A percentile compares a stretch with the other conserved stretches of the same genome.
phyloP scores from a whole-genome alignment of 169 alveolate species.

The Babesia bovis region DNA sequence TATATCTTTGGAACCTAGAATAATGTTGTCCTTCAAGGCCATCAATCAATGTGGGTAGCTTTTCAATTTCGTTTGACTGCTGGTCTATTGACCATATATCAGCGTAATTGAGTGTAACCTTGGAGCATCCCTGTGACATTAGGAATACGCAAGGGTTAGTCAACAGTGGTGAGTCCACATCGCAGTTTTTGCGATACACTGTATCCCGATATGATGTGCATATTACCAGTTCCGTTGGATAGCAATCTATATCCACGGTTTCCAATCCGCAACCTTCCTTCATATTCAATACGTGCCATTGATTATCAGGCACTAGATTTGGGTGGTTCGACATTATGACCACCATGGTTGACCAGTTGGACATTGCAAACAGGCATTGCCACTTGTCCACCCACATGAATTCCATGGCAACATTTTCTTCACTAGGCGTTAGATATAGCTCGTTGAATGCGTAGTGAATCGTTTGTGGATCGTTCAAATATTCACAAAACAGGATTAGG shows the following conservation, averaged over 20 bases:
- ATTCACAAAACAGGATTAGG: conserved; percentile 1
- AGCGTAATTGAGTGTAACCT: conserved; percentile 36
- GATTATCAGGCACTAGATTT: conserved; percentile 9
- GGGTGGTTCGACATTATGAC: conserved; percentile 21
- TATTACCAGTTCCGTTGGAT: conserved; percentile 31
- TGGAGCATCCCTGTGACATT: conserved; percentile 32
- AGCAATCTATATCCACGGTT: conserved; percentile 14
- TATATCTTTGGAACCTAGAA: background rate
- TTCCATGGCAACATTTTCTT: background rate
- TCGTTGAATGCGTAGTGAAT: conserved; percentile 25
- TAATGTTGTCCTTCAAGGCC: conserved; percentile 4
- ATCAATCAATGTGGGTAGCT: conserved; percentile 10
- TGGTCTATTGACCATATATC: conserved; percentile 26
- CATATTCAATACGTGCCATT: conserved; percentile 47
- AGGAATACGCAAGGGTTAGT: conserved; percentile 34
- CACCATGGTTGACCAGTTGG: conserved; percentile 37
- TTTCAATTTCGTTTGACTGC: background rate
- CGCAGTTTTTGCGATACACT: conserved; percentile 38
- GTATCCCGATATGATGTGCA: conserved; percentile 38
- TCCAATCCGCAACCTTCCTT: conserved; percentile 55
- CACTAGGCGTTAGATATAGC: background rate
- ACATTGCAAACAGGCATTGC: conserved; percentile 43
- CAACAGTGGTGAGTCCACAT: conserved; percentile 51
- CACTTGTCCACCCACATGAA: conserved; percentile 24
- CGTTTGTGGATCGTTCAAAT: background rate